phyloP scores from a whole-genome alignment of 108 stramenopile species.

The Nitzschia sp. region DNA sequence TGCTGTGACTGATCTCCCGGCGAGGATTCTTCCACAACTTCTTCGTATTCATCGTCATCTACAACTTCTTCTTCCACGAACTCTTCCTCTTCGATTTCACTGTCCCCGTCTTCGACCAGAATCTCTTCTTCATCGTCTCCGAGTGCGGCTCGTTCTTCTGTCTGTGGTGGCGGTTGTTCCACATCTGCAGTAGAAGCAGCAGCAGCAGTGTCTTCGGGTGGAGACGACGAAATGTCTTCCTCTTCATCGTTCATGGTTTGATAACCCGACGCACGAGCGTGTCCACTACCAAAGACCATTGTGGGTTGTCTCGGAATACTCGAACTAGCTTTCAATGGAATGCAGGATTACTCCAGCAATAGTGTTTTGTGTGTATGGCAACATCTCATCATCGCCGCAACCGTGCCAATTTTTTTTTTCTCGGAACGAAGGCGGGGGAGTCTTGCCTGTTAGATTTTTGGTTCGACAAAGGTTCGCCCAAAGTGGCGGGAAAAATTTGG shows the following conservation, averaged over 20 bases:
- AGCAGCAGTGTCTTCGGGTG: background rate
- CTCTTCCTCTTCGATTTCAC: background rate
- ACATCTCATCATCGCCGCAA: too few species aligned
- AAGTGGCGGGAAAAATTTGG: too few species aligned
- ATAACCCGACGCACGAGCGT: background rate
- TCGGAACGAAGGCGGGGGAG: too few species aligned
- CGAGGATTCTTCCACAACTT: slow-evolving; percentile 1
- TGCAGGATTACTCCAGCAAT: too few species aligned
- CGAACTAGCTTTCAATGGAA: too few species aligned
- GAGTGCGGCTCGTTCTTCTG: background rate
- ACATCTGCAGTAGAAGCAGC: background rate
- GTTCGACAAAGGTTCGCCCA: too few species aligned
- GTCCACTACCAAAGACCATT: background rate
- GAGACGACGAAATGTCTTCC: background rate
- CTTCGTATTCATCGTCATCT: background rate
- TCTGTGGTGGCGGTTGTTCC: background rate
- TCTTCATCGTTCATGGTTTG: slow-evolving; percentile 7
- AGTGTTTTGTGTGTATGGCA: too few species aligned
- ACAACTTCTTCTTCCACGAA: slow-evolving; percentile 1
- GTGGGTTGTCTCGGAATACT: too few species aligned
- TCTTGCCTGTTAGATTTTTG: too few species aligned
- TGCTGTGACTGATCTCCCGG: too few species aligned
- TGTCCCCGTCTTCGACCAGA: background rate
- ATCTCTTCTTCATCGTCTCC: background rate
- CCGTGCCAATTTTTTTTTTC: too few species aligned